Evolutionary conservation across 2,329 filamentous ascomycete genomes (phyloP), one percentile per base, ranked within the genome.

Genomic region (Neofusicoccum ribis): DNA sequence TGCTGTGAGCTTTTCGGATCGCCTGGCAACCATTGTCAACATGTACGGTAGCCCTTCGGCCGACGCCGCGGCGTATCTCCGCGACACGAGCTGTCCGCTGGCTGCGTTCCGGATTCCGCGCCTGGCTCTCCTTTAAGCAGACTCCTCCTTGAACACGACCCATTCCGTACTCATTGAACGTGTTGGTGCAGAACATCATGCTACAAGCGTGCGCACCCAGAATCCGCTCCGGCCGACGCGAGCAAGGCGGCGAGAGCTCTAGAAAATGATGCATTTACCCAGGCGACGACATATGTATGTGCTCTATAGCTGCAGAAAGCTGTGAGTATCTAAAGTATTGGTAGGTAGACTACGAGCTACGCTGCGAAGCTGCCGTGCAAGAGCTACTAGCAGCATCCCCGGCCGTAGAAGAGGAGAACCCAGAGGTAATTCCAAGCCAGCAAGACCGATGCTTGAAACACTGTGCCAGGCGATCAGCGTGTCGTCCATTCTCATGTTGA

Each of bases 211-310:
- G 76, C 77, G 20, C 76, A 81, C 64, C 79, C 82, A 65, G 75
- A 78, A 3, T 77, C 81, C 34, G 78, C 78, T 11, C 76, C 81
- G 62, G 72, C 78, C 36, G 82, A 84, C 67, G 84, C 83, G 36
- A 83, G 82, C 63, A 77, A 81, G 39, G 80, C 85, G 68, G 91
- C 91, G 20, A 89, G 89, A 71, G 76, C 83, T 52, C 79, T 88
- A 46, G 93, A 96, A 76, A 85, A 85, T 51, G 82, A 84, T 11
- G 86, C 88, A 12, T 91, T 87, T 70, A 82, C 85, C 49, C 77
- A 79, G 47, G 86, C 88, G 11, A 70, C 78, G 27, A 87, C 86
- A 41, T 78, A 83, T 72, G 90, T 91, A 82, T 73, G 68, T 64
- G 50, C 2, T 44, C 41, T 46, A 67, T 31, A 37, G 49, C 61